Evolutionary conservation across 306 rosid genomes (phyloP).

Genomic region (Rubus idaeus): DNA sequence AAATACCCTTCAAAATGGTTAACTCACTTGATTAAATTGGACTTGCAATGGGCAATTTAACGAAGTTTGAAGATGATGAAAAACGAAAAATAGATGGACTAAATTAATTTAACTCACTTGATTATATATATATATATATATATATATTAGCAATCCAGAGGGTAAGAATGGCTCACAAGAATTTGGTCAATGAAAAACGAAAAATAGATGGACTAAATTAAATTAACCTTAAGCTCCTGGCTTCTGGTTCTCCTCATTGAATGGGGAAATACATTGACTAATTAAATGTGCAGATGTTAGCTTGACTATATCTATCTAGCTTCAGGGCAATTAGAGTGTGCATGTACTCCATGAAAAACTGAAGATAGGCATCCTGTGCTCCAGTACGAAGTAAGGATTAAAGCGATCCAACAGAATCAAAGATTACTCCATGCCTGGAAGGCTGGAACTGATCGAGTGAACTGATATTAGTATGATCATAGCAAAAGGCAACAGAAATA

Average conservation of each 20-base stretch:
- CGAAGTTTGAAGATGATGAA: no score
- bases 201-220: conserved; percentile 20
- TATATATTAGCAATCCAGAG: conserved; percentile 28
- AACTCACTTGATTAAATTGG: no score
- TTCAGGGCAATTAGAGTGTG: conserved; percentile 69
- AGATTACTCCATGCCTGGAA: conserved; percentile 64
- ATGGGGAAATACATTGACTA: conserved; percentile 55
- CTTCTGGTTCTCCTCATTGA: conserved; percentile 74
- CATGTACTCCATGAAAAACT: conserved; percentile 68
- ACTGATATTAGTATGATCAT: conserved; percentile 1
- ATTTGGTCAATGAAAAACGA: conserved; percentile 25
- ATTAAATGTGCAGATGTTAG: conserved; percentile 72
- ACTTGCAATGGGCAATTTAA: no score
- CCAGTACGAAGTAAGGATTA: conserved; percentile 74
- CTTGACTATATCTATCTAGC: conserved; percentile 62
- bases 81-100: conserved; percentile 10
- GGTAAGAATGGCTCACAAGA: conserved; percentile 21
- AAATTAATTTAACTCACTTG: conserved; percentile 49
- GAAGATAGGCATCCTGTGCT: conserved; percentile 63
- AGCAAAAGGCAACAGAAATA: neutral
- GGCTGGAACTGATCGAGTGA: no score
- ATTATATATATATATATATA: no score
- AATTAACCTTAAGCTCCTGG: conserved; percentile 84
- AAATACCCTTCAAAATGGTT: no score
- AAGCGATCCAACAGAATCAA: conserved; percentile 70